These are phyloP conservation scores for Neoascochyta sp. DNA, from an alignment of 2,329 filamentous ascomycete species.

Conservation along the genomic window DNA sequence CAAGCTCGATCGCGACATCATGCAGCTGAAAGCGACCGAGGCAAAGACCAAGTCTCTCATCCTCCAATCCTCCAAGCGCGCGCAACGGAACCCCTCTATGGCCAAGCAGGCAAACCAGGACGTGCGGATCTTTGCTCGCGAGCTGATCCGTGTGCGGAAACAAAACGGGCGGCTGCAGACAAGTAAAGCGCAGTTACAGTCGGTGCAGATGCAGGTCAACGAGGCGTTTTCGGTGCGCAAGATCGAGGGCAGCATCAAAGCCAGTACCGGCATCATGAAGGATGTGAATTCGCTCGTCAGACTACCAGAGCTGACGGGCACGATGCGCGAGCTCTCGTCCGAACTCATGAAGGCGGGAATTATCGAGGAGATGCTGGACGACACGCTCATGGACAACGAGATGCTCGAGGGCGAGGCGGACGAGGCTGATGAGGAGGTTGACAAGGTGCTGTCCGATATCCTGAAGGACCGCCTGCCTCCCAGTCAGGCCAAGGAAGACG, in stretches of 20 bases:
- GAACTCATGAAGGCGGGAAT: conserved; percentile 94
- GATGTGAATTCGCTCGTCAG: conserved; percentile 85
- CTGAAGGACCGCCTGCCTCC: conserved; percentile 76
- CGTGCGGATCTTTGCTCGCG: conserved; percentile 81
- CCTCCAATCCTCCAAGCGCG: conserved; percentile 74
- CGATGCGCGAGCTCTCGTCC: conserved; percentile 81
- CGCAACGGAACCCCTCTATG: conserved; percentile 73
- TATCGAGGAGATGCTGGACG: conserved; percentile 95
- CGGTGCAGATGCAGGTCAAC: conserved; percentile 95
- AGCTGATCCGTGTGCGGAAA: conserved; percentile 79
- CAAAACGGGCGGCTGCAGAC: conserved; percentile 72
- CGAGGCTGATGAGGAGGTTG: conserved; percentile 72
- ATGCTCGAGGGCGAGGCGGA: conserved; percentile 68
- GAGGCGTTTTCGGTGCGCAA: conserved; percentile 94
- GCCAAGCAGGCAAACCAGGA: conserved; percentile 76
- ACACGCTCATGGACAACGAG: conserved; percentile 69
- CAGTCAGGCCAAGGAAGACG: conserved; percentile 54
- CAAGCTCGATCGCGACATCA: conserved; percentile 91
- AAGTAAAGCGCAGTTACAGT: conserved; percentile 84
- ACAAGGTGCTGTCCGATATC: conserved; percentile 88
- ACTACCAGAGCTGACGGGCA: conserved; percentile 79
- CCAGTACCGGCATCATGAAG: conserved; percentile 91
- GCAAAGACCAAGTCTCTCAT: conserved; percentile 72
- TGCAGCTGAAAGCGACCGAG: conserved; percentile 72
- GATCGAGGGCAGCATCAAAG: conserved; percentile 87